Base-by-base conservation (phyloP, 148 eudicot species). In the Persicaria tinctoria region DNA sequence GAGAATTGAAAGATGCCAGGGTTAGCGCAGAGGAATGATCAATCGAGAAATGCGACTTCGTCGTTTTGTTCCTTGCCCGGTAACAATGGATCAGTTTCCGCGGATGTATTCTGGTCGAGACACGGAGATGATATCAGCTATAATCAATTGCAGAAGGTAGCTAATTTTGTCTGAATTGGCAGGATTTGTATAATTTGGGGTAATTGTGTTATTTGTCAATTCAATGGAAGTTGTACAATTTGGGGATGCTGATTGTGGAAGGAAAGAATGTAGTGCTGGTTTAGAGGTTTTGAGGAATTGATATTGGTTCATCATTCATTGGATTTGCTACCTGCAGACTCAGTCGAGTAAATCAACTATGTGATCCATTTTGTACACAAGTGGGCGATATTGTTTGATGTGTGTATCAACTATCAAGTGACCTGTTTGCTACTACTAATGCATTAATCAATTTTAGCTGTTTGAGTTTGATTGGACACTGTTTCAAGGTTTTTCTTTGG, bases 111-210 rank as follows among this genome's bases (percentile, higher is more conserved):
- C 77, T 92, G 98, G 98, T 89, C 98, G 49, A 87, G 83, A 78
- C 89, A 90, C 75, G 84, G 92, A 2, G 85, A 81, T 79, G 97
- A 84, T 82, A 78, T 94, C 76, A 83, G 89, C 85, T 81, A 81
- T 74, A 86, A 87, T 84, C 93, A 92, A 87, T 92, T 94, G 18
- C 92, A 90, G 86, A 92, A 93, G 98, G 98, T 93, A 86, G 54
- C 44, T 9, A 50, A 6, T 18, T 41, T 9, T 63, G 44, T 62
- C 68, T 32, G 44, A 8, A 62, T 62, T 63, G 32, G 68, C 12
- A 18, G n/a, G n/a, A 5, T 7, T 59, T 23, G 66, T 76, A 11
- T 11, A 64, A 45, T 59, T 70, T 46, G 47, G 17, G 17, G 74
- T n/a, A 20, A 13, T 8, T 69, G 60, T 53, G 0, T 44, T 49